Evolutionary conservation across 2,329 filamentous ascomycete species (phyloP), one percentile per base, ranked within the genome.

Genomic region (Penicillium sp.): DNA sequence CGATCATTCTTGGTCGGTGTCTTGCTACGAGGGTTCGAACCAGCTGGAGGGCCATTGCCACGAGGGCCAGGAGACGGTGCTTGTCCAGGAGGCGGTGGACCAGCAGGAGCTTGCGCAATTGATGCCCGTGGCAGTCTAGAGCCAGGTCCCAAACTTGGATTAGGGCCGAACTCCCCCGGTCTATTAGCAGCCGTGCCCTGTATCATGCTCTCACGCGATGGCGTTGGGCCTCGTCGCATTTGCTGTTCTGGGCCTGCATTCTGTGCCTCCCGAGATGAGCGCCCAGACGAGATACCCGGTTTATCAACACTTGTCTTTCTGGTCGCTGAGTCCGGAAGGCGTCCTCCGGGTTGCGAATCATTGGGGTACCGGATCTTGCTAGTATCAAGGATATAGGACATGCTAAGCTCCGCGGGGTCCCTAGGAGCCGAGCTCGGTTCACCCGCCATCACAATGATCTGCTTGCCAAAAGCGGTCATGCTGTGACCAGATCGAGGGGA

Each of bases 351-450:
- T 51, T 76, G 79, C 18, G 71, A 69, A 53, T 97, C 92, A 64
- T 90, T 93, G 1, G 94, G 94, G 74, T 99, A 99, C 61, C 94
- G 85, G 64, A 99, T 99, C 76, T 99, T 99, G 46, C 85, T 88
- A 9, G 94, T 99, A 73, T 99, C 94, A 59, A 99, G 80, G 61
- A 97, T 84, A 73, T 97, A 99, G 35, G 91, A 89, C 67, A 96
- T 84, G 57, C 89, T 91, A 50, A 99, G 80, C 71, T 99, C 94
- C 59, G 87, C 88, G 32, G 90, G 85, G 66, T 94, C 86, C 46
- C 88, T 85, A 0, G 89, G 85, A 29, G 90, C 89, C 16, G 92
- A 92, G 72, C 92, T 97, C 14, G 94, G 94, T 74, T 99, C 95
- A 61, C 94, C 94, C 37, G 90, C 95, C 32, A 97, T 81, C 39